phyloP scores from a whole-genome alignment of 805 yeast genomes.

The Yamadazyma kitorensis region DNA sequence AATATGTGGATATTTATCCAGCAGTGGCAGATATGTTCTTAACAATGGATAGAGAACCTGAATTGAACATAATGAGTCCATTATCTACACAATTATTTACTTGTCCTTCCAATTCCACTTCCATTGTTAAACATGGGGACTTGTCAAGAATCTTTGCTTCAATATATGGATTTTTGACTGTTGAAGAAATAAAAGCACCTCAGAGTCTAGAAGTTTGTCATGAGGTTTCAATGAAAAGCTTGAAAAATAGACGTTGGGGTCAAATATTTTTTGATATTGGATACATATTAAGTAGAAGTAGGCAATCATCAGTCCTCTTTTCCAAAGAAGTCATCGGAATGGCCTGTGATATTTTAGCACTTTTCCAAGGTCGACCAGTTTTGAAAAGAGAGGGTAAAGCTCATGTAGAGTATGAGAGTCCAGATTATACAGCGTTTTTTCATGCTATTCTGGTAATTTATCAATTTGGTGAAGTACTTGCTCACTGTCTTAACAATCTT shows the following conservation, averaged over 20 bases:
- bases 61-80: conserved; percentile 66
- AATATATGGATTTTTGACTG: conserved; percentile 60
- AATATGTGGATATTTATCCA: conserved; percentile 83
- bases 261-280: conserved; percentile 79
- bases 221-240: conserved; percentile 39
- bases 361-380: conserved; percentile 78
- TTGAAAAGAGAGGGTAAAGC: conserved; percentile 68
- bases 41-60: conserved; percentile 83
- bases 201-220: conserved; percentile 36
- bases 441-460: conserved; percentile 67
- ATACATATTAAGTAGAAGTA: conserved; percentile 69
- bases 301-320: conserved; percentile 47
- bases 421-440: conserved; percentile 73
- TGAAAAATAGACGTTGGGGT: conserved; percentile 73
- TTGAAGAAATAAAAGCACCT: conserved; percentile 47
- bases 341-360: conserved; percentile 59
- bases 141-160: conserved; percentile 59
- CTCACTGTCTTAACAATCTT: conserved; percentile 40
- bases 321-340: conserved; percentile 50
- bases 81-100: conserved; percentile 86
- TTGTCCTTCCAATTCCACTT: conserved; percentile 74
- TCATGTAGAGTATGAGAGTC: conserved; percentile 89
- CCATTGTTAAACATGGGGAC: conserved; percentile 63
- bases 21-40: conserved; percentile 67
- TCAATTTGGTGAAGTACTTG: conserved; percentile 55